Conservation (phyloP, 257 asterid species). For the Solanum ossicruentum region DNA sequence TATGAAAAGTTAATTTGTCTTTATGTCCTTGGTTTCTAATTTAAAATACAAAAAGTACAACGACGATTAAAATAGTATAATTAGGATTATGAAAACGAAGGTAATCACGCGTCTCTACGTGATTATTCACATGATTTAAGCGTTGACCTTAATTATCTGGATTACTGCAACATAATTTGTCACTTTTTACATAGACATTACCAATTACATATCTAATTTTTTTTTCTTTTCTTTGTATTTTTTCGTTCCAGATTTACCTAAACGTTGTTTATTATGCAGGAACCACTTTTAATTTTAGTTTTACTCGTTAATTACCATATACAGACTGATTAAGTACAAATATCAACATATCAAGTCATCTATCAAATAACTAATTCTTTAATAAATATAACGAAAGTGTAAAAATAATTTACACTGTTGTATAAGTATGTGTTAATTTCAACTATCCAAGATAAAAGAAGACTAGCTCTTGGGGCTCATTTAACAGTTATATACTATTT, state of each 20-base stretch:
- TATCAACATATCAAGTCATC: not conserved
- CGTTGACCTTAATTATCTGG: slow-evolving; percentile 6
- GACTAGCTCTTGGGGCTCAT: not conserved
- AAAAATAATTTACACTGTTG: no score
- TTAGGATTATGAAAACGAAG: not conserved
- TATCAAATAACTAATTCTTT: not conserved
- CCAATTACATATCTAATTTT: not conserved
- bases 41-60: not conserved
- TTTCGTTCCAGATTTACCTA: not conserved
- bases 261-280: no score
- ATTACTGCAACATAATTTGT: not conserved
- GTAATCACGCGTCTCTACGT: slow-evolving; percentile 4
- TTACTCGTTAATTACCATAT: not conserved
- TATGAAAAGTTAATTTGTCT: slow-evolving; percentile 1
- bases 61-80: not conserved
- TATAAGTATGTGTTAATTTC: not conserved
- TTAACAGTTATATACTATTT: not conserved
- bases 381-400: not conserved
- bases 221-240: not conserved
- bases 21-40: not conserved
- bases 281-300: not conserved
- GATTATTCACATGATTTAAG: slow-evolving; percentile 2
- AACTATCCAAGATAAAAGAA: no score
- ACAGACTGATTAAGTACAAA: no score
- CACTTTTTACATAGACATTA: not conserved